These are phyloP conservation scores for Gnetum montanum DNA, from an alignment of 75 land plant genomes.

Conservation along the genomic window DNA sequence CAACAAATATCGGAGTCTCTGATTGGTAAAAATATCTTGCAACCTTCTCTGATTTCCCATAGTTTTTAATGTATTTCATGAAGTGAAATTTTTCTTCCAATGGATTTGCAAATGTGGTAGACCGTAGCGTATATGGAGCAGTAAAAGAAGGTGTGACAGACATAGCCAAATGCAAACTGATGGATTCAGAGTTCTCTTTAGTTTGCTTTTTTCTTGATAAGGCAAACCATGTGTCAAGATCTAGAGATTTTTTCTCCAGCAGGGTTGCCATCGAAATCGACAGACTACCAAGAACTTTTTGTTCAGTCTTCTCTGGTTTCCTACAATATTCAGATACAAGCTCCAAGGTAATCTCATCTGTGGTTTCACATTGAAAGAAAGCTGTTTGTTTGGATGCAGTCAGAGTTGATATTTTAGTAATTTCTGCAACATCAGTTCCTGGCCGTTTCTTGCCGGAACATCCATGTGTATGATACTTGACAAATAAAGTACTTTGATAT, in stretches of 20 bases:
- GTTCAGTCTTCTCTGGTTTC: constrained; percentile 1
- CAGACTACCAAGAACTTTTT: constrained; percentile 23
- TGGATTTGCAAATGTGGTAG: constrained; percentile 18
- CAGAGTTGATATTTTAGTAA: constrained; percentile 29
- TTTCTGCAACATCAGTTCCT: too few species aligned
- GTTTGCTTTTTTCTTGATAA: constrained; percentile 10
- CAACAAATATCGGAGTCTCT: constrained; percentile 24
- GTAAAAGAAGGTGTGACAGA: constrained; percentile 41
- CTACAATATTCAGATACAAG: constrained; percentile 22
- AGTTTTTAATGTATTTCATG: constrained; percentile 19
- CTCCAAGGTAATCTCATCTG: constrained; percentile 31
- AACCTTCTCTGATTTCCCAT: constrained; percentile 16
- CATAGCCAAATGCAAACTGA: constrained; percentile 29
- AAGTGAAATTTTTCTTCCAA: constrained; percentile 18
- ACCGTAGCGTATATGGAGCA: constrained; percentile 30
- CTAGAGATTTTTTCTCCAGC: constrained; percentile 17
- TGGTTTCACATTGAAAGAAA: constrained; percentile 49
- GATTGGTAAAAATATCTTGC: constrained; percentile 31
- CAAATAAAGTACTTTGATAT: constrained; percentile 32
- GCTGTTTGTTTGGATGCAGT: constrained; percentile 28
- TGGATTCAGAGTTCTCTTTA: constrained; percentile 8
- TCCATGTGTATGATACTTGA: constrained; percentile 18
- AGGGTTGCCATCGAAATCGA: constrained; percentile 29
- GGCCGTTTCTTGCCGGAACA: background rate
- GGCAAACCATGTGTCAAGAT: constrained; percentile 44